A percentile compares a stretch with the other conserved stretches of the same genome.
These are phyloP conservation scores for Immersiella caudata DNA, from an alignment of 495 filamentous ascomycete species.

Conservation along the genomic window DNA sequence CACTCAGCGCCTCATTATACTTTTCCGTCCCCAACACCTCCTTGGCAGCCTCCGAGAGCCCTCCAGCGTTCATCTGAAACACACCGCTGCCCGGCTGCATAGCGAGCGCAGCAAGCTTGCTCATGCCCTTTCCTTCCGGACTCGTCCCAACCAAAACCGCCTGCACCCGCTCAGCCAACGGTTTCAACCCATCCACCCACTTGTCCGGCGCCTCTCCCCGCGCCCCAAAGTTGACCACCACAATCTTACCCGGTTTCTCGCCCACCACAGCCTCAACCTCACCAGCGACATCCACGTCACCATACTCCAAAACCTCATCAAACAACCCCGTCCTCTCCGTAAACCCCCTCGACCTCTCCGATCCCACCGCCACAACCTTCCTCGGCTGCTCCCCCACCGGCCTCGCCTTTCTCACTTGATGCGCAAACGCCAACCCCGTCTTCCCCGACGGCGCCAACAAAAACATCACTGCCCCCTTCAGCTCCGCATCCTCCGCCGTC, in stretches of 20 bases:
- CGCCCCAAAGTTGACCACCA: conserved; percentile 58
- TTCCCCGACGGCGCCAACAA: conserved; percentile 54
- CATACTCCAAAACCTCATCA: conserved; percentile 40
- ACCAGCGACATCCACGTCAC: conserved; percentile 29
- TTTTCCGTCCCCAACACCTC: conserved; percentile 31
- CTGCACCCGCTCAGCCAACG: conserved; percentile 34
- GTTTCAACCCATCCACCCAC: conserved; percentile 40
- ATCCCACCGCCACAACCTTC: conserved; percentile 43
- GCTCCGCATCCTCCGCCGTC: conserved; percentile 48
- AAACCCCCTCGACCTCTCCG: conserved; percentile 36
- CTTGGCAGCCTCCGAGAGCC: conserved; percentile 43
- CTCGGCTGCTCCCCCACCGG: conserved; percentile 30
- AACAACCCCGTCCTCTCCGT: conserved; percentile 38
- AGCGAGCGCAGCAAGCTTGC: conserved; percentile 26
- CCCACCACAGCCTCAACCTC: conserved; percentile 28
- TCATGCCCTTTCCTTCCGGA: conserved; percentile 28
- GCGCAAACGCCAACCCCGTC: conserved; percentile 49
- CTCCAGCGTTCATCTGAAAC: conserved; percentile 49
- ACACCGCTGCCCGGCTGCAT: conserved; percentile 27
- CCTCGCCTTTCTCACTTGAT: conserved; percentile 34
- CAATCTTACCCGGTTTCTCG: conserved; percentile 38
- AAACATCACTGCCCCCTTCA: conserved; percentile 46
- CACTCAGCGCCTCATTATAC: conserved; percentile 36
- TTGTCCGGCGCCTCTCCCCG: conserved; percentile 41
- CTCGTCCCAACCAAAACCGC: conserved; percentile 46